phyloP scores from a whole-genome alignment of 2,329 filamentous ascomycete genomes.

The Gyromitra esculenta region DNA sequence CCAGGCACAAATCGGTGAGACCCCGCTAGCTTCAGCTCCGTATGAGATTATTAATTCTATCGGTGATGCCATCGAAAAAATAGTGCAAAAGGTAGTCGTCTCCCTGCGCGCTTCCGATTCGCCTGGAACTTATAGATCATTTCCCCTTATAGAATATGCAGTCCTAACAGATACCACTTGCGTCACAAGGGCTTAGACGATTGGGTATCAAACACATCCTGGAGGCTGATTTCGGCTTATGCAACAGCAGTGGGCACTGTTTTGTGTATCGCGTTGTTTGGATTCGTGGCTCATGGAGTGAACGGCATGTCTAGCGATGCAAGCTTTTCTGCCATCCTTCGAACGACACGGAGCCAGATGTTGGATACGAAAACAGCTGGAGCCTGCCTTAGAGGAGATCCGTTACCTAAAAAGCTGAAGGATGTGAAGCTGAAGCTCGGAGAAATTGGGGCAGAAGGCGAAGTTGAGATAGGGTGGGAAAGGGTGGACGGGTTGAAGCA shows the following conservation, averaged over 20 bases:
- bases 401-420: conserved; percentile 60
- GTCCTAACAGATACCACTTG: neutral
- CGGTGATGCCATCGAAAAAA: conserved; percentile 56
- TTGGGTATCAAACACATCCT: conserved; percentile 30
- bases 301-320: conserved; percentile 61
- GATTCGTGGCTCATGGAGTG: conserved; percentile 59
- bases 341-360: conserved; percentile 61
- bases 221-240: conserved; percentile 60
- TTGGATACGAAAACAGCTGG: conserved; percentile 60
- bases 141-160: conserved; percentile 13
- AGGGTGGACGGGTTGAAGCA: neutral
- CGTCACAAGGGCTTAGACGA: neutral
- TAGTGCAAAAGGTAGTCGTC: conserved; percentile 61
- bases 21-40: conserved; percentile 4
- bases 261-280: conserved; percentile 58
- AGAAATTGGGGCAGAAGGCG: conserved; percentile 59
- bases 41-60: conserved; percentile 59
- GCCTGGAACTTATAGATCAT: neutral
- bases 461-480: neutral
- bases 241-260: conserved; percentile 58
- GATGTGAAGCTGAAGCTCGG: conserved; percentile 61
- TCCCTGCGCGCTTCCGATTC: conserved; percentile 60
- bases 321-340: conserved; percentile 61
- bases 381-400: conserved; percentile 61
- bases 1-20: conserved; percentile 14